Evolutionary conservation across 805 yeast genomes (phyloP).

Genomic region (Saccharomycopsis babjevae): DNA sequence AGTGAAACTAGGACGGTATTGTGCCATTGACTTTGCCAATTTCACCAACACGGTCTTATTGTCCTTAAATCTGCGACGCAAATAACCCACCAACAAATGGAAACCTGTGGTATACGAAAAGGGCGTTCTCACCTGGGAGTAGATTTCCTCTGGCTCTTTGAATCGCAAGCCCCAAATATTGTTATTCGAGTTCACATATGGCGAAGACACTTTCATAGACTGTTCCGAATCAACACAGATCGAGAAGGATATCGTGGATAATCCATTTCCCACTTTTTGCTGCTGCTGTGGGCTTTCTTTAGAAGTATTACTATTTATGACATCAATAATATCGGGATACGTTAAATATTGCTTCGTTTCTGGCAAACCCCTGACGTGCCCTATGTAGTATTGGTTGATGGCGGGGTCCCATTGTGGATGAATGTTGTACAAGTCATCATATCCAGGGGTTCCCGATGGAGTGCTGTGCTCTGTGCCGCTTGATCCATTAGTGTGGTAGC

Average conservation of each 20-base stretch:
- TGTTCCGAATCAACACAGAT: conserved; percentile 22
- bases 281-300: background rate
- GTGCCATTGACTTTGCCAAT: conserved; percentile 83
- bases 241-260: conserved; percentile 22
- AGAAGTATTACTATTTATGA: background rate
- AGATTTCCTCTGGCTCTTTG: conserved; percentile 69
- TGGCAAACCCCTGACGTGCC: conserved; percentile 31
- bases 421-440: conserved; percentile 17
- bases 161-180: conserved; percentile 31
- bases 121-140: conserved; percentile 63
- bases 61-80: conserved; percentile 49
- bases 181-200: background rate
- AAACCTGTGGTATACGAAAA: conserved; percentile 88
- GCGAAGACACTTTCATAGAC: background rate
- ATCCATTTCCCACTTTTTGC: background rate
- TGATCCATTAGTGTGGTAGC: background rate
- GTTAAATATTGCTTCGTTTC: conserved; percentile 31
- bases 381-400: conserved; percentile 62
- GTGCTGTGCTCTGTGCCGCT: background rate
- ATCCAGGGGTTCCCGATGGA: conserved; percentile 5
- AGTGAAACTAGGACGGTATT: conserved; percentile 83
- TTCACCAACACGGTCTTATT: conserved; percentile 58
- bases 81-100: conserved; percentile 67
- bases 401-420: conserved; percentile 42
- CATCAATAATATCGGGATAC: conserved; percentile 47